Base-by-base conservation (phyloP, 495 filamentous ascomycete species). In the Podospora pseudoanserina region DNA sequence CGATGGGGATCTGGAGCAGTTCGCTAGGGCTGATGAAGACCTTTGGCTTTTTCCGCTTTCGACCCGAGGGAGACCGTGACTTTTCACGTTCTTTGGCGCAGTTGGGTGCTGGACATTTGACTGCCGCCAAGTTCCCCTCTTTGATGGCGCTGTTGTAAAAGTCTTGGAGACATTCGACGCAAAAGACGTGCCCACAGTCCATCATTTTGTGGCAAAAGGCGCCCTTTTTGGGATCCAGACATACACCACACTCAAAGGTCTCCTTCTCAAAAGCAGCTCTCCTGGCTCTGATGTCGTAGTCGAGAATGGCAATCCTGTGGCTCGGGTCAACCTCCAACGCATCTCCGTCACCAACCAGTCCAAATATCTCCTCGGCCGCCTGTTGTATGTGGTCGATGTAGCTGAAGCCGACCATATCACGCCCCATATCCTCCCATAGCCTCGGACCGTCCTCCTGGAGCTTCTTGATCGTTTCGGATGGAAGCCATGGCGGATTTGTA, bases 201-300 rank as follows among this genome's bases (percentile, higher is more conserved):
- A 88, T 75, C 75, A 97, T 84, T 4, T 85, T 85, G 78, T 97
- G 90, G 77, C 95, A 98, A 27, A 82, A 86, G 0, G 80, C 71
- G 4, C 95, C 95, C 77, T 97, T 97, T 76, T 97, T 97, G 0
- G 93, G 93, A 75, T 97, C 93, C 53, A 96, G 81, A 76, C 95
- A 99, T 13, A 99, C 87, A 0, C 90, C 92, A 72, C 95, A 99
- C 57, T 95, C 89, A 71, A 93, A 97, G 0, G 93, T 97, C 65
- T 88, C 91, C 65, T 88, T 86, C 67, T 94, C 89, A 70, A 97
- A 99, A 16, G 86, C 87, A 26, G 87, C 85, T 18, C 85, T 83
- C 70, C 89, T 89, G 1, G 91, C 88, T 62, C 88, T 86, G 63
- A 86, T 88, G 73, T 97, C 90, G 73, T 90, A 93, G 66, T 92